Conservation (phyloP, 106 monocot genomes). For the Narthecium ossifragum region DNA sequence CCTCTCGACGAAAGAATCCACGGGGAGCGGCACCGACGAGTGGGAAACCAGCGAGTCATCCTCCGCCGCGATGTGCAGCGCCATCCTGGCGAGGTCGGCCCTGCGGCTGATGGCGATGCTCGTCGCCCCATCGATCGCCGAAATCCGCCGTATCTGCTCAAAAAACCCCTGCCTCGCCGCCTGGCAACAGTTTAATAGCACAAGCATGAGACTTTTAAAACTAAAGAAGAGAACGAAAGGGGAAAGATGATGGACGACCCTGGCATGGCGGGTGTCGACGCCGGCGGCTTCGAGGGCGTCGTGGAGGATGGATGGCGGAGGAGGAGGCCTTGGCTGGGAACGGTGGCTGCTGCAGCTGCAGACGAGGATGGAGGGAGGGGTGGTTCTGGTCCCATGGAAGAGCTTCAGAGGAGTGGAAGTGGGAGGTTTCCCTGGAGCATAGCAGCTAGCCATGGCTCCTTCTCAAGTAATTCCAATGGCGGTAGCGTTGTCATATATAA, state of each 20-base stretch:
- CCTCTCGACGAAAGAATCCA: constrained; percentile 38
- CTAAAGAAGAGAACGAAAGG: background rate
- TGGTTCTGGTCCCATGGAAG: background rate
- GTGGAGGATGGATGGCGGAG: constrained; percentile 29
- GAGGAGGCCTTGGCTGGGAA: background rate
- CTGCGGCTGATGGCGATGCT: constrained; percentile 37
- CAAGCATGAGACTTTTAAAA: background rate
- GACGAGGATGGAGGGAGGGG: background rate
- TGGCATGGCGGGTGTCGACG: constrained; percentile 42
- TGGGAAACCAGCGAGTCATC: constrained; percentile 67
- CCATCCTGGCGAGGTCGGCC: constrained; percentile 39
- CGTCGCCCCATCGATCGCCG: constrained; percentile 18
- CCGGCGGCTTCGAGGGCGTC: constrained; percentile 54
- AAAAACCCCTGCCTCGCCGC: constrained; percentile 43
- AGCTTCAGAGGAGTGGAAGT: background rate
- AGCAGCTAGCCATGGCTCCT: background rate
- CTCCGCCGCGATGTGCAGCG: constrained; percentile 54
- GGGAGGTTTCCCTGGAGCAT: background rate
- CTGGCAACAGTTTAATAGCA: constrained; percentile 5
- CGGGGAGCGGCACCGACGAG: constrained; percentile 54
- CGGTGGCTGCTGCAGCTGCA: background rate
- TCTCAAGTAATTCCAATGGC: background rate
- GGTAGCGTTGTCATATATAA: too few species aligned
- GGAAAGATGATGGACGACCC: constrained; percentile 3
- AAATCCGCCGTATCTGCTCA: constrained; percentile 28